phyloP scores from a whole-genome alignment of 1,284 basidiomycete species.

The Sporisorium reilianum region DNA sequence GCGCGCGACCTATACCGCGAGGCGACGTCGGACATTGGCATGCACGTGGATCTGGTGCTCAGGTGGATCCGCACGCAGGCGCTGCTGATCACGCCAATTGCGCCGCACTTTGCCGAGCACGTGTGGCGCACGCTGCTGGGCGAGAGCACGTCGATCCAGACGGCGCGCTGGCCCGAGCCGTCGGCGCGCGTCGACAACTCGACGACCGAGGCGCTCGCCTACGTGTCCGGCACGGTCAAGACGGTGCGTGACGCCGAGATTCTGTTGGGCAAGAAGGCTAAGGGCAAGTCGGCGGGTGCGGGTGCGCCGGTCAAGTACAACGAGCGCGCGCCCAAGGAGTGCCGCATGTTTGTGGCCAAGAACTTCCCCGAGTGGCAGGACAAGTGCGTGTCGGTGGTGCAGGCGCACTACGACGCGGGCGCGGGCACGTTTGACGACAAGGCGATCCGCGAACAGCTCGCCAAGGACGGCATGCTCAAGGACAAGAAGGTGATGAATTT shows the following conservation, averaged over 20 bases:
- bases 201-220: conserved; percentile 74
- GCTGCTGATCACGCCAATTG: conserved; percentile 86
- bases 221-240: conserved; percentile 88
- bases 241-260: conserved; percentile 89
- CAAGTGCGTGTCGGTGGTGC: conserved; percentile 80
- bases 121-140: conserved; percentile 82
- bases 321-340: conserved; percentile 76
- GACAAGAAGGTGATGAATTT: conserved; percentile 98
- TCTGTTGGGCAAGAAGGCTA: conserved; percentile 54
- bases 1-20: conserved; percentile 96
- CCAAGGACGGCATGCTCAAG: conserved; percentile 85
- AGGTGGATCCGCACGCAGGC: conserved; percentile 86
- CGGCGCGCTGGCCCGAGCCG: conserved; percentile 79
- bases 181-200: conserved; percentile 74
- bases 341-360: conserved; percentile 89
- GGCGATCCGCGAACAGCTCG: conserved; percentile 80
- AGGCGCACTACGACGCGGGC: conserved; percentile 77
- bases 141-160: conserved; percentile 83
- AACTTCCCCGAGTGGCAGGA: conserved; percentile 95
- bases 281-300: conserved; percentile 52
- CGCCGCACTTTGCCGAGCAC: conserved; percentile 95
- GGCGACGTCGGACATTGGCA: conserved; percentile 82
- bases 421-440: conserved; percentile 83
- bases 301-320: conserved; percentile 58
- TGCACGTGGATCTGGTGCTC: conserved; percentile 81